Base-by-base conservation (phyloP, 257 asterid genomes). In the Penstemon barbatus region DNA sequence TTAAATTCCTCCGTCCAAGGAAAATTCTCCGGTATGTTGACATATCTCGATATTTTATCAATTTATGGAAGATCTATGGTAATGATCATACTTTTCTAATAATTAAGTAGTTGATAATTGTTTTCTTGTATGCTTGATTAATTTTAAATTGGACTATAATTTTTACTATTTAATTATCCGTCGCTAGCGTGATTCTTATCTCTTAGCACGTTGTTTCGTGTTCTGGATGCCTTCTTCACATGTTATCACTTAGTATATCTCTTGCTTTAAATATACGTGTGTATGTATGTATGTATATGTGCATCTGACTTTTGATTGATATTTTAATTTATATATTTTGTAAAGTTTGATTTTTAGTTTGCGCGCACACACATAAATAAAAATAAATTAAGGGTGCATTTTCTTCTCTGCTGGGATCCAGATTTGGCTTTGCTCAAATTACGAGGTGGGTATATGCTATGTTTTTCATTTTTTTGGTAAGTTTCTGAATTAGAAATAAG, bases 351-450 rank as follows among this genome's bases (percentile, higher is more conserved):
- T 57, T 69, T 68, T 80, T 75, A 25, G 75, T 68, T 70, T 55
- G 39, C 66, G 61, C 33, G 7, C 71, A 8, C 33, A 25, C 33
- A 25, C 33, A 25, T 25, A 25, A 54, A 6, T 66, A 9, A 44
- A 61, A 65, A 73, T 62, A 51, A 39, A 42, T 49, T 70, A 60
- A 57, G 65, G 72, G 66, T 78, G 77, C 76, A 64, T 70, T 78
- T 78, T 67, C 77, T 57, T 58, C 70, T 75, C 70, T 46, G 61
- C 74, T 74, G 75, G 73, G 84, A 76, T 84, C 79, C 73, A 68
- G 89, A 82, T 76, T 74, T 77, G 77, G 33, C 68, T 73, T 77
- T 71, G 78, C 55, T 57, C 37, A 52, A 58, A 59, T 59, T 62
- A 56, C 59, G 71, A 83, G 88, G 89, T 78, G 62, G 73, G 86